Conservation (phyloP, 2,329 filamentous ascomycete species). For the Penicillium hesseltinei region DNA sequence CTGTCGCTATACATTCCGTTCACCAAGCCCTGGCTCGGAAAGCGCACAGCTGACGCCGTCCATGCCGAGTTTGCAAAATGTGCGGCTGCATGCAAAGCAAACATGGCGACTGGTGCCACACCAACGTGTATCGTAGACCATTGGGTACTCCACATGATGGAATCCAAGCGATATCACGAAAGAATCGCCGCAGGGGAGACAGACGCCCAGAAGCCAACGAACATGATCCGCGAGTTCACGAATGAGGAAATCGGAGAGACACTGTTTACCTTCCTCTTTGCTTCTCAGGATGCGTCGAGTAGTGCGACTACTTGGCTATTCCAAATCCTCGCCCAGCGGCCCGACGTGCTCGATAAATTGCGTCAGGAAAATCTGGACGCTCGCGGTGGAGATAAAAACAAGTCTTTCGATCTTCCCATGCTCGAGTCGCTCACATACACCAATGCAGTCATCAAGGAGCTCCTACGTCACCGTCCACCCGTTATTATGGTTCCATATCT, state of each 20-base stretch:
- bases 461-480: constrained; percentile 53
- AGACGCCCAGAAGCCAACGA: constrained; percentile 48
- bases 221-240: constrained; percentile 52
- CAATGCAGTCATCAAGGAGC: constrained; percentile 54
- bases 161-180: constrained; percentile 72
- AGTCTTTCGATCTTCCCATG: constrained; percentile 47
- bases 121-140: constrained; percentile 84
- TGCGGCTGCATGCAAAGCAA: constrained; percentile 79
- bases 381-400: constrained; percentile 44
- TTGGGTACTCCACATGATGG: constrained; percentile 80
- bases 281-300: constrained; percentile 55
- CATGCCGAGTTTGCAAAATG: constrained; percentile 79
- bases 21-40: constrained; percentile 87
- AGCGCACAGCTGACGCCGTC: constrained; percentile 82
- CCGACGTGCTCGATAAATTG: constrained; percentile 49
- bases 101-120: constrained; percentile 75
- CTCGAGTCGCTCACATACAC: constrained; percentile 53
- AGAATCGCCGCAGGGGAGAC: constrained; percentile 65
- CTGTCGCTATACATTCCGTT: constrained; percentile 72
- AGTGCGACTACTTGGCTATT: constrained; percentile 56
- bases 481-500: constrained; percentile 57
- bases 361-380: constrained; percentile 50
- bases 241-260: constrained; percentile 52
- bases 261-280: constrained; percentile 55
- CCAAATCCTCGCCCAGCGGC: constrained; percentile 52